Evolutionary conservation across 2,329 filamentous ascomycete genomes (phyloP).

Genomic region (Aaosphaeria arxii): DNA sequence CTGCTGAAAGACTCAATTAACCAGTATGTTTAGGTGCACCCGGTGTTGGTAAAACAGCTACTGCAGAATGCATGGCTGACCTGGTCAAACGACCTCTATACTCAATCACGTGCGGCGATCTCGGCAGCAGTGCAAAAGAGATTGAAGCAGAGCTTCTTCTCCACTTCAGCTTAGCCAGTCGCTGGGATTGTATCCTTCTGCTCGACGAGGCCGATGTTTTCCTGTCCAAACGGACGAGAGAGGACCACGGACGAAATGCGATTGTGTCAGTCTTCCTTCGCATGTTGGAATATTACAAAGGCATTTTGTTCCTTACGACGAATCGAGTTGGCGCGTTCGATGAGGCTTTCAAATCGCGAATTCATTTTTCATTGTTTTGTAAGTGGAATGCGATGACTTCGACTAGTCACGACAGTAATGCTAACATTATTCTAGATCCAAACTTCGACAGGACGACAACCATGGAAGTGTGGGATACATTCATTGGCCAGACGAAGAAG

Average conservation of each 20-base stretch:
- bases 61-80: conserved; percentile 6
- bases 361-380: conserved; percentile 1
- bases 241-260: conserved; percentile 15
- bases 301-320: conserved; percentile 40
- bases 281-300: conserved; percentile 40
- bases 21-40: conserved; percentile 1
- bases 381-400: background rate
- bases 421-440: background rate
- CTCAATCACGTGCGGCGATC: conserved; percentile 48
- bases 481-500: background rate
- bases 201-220: conserved; percentile 47
- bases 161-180: conserved; percentile 44
- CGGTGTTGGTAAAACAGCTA: conserved; percentile 5
- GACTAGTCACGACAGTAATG: background rate
- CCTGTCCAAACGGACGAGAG: conserved; percentile 7
- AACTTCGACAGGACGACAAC: conserved; percentile 1
- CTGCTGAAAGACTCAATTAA: background rate
- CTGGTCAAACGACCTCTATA: conserved; percentile 43
- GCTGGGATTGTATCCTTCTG: conserved; percentile 50
- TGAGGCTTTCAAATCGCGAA: conserved; percentile 5
- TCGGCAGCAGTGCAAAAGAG: conserved; percentile 39
- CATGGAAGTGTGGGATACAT: background rate
- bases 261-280: conserved; percentile 28
- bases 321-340: conserved; percentile 35
- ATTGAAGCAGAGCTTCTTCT: conserved; percentile 44